A percentile compares a stretch with the other conserved stretches of the same genome.
Evolutionary conservation across 768 basidiomycete species (phyloP).

Genomic region (Mrakia frigida): DNA sequence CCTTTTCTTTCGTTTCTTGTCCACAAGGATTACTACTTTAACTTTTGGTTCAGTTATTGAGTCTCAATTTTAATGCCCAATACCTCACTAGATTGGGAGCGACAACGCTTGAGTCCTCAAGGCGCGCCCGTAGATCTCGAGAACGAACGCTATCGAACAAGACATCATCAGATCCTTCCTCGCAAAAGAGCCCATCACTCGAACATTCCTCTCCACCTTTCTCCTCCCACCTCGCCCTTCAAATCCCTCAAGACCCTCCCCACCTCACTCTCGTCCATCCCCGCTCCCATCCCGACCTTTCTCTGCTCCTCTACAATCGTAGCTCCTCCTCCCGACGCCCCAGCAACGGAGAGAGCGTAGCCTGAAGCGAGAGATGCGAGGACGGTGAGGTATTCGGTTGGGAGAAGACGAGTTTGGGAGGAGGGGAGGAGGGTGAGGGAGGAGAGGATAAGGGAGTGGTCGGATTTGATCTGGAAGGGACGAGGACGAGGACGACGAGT

Average conservation of each 20-base stretch:
- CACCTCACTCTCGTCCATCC: slow-evolving; percentile 75
- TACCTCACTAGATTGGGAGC: too few relatives aligned
- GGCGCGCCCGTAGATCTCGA: too few relatives aligned
- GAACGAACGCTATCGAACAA: too few relatives aligned
- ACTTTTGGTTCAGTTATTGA: too few relatives aligned
- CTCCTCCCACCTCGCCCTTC: slow-evolving; percentile 46
- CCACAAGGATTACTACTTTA: too few relatives aligned
- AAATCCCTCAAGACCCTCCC: slow-evolving; percentile 78
- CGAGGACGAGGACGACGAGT: not conserved
- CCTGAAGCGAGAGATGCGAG: slow-evolving; percentile 71
- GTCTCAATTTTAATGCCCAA: too few relatives aligned
- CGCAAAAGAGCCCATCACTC: too few relatives aligned
- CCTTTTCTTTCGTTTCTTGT: too few relatives aligned
- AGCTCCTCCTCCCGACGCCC: not conserved
- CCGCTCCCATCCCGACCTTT: slow-evolving; percentile 59
- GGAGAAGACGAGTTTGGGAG: slow-evolving; percentile 52
- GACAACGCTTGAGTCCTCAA: too few relatives aligned
- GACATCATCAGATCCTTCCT: too few relatives aligned
- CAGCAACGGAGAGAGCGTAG: slow-evolving; percentile 61
- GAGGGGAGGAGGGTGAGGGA: slow-evolving; percentile 60
- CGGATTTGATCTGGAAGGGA: slow-evolving; percentile 59
- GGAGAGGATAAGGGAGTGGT: slow-evolving; percentile 66
- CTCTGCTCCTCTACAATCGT: slow-evolving; percentile 41
- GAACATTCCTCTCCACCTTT: slow-evolving; percentile 43
- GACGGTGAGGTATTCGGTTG: slow-evolving; percentile 61